Evolutionary conservation across 148 eudicot genomes (phyloP).

Genomic region (Polygonum aviculare): DNA sequence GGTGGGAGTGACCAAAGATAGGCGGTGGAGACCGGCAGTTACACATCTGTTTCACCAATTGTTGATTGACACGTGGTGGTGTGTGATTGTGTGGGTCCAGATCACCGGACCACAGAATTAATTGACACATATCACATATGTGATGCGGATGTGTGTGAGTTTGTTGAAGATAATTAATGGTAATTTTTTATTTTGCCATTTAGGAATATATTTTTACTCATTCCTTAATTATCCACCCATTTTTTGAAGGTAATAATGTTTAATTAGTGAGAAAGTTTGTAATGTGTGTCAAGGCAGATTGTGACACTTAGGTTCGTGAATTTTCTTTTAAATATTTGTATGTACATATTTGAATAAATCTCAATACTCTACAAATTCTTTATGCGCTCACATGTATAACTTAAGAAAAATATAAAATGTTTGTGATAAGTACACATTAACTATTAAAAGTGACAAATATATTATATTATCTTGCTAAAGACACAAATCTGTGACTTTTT

Average conservation of each 20-base stretch:
- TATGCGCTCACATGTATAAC: no score
- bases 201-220: not conserved
- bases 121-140: not conserved
- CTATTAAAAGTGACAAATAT: no score
- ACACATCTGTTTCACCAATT: not conserved
- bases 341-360: no score
- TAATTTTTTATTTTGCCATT: not conserved
- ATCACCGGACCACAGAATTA: not conserved
- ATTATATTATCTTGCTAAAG: no score
- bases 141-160: not conserved
- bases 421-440: no score
- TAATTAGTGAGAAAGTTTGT: not conserved
- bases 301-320: no score
- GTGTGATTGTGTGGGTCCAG: not conserved
- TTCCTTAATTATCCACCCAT: not conserved
- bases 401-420: no score
- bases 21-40: not conserved
- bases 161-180: not conserved
- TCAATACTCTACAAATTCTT: no score
- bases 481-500: no score
- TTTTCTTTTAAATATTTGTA: no score
- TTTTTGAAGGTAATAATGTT: not conserved
- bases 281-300: no score
- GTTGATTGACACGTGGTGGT: not conserved
- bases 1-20: not conserved